Base-by-base conservation (phyloP, 2,329 filamentous ascomycete genomes). In the Ascochyta pisi region DNA sequence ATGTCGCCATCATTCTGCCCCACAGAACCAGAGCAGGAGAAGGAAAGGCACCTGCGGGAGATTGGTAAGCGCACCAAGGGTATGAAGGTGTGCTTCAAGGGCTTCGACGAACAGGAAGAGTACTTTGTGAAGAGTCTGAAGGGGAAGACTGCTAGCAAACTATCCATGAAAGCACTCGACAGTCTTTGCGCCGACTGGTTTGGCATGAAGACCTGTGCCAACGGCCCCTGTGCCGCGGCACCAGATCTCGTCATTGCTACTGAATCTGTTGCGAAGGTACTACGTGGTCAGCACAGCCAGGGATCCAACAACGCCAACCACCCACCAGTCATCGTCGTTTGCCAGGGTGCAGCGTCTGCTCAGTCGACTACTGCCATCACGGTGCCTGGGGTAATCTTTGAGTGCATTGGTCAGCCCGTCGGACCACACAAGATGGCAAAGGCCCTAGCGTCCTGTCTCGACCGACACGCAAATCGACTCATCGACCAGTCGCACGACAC, bases 381-480 rank as follows among this genome's bases (percentile, higher is more conserved):
- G 0, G 68, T 73, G 3, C 69, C 71, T 2, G 73, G 72, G 0
- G 63, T 73, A 12, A 70, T 67, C 15, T 71, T 73, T 50, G 73
- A 73, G 56, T 74, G 73, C 38, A 73, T 74, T 31, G 57, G 68
- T 19, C 73, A 73, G 43, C 73, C 69, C n/a, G 71, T 69, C 26
- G 74, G 74, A 27, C 74, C 74, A n/a, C 73, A 76, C 54, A 76
- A 76, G 55, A 64, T 76, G 48, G 67, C 71, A 31, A 75, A 71
- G 50, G 72, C 74, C 4, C 56, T 76, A 3, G 52, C 61, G 0
- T 73, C 71, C 2, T 75, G 72, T 49, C 65, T 75, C 13, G 67
- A 73, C 40, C 69, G 73, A 22, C 61, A 73, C 24, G 57, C 62
- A 8, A 67, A 69, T 22, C 66, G 66, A 2, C 24, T 56, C 2